Evolutionary conservation across 2,329 filamentous ascomycete genomes (phyloP).

Genomic region (Balansia obtecta): DNA sequence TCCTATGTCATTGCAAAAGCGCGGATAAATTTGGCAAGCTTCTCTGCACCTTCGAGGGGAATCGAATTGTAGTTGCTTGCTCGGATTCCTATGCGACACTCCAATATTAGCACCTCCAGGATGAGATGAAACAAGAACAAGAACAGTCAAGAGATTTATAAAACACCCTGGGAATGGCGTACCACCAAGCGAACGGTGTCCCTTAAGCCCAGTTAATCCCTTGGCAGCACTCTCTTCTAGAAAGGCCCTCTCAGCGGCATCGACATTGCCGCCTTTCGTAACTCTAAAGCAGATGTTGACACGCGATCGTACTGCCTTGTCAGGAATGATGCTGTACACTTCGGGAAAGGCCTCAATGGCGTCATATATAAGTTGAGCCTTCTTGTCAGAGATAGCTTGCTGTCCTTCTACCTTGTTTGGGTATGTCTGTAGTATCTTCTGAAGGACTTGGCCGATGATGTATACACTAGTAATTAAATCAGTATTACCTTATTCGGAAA

Average conservation of each 20-base stretch:
- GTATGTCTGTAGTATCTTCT: not conserved
- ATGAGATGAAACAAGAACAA: no score
- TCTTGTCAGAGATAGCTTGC: not conserved
- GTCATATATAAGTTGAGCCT: not conserved
- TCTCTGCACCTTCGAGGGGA: slow-evolving; percentile 3
- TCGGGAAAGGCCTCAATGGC: not conserved
- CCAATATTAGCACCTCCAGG: no score
- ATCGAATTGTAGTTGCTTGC: slow-evolving; percentile 7
- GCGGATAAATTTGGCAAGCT: slow-evolving; percentile 5
- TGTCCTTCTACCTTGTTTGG: not conserved
- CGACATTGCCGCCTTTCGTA: slow-evolving; percentile 43
- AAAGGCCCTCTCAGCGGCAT: slow-evolving; percentile 68
- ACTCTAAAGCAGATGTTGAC: slow-evolving; percentile 98
- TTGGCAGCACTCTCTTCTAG: slow-evolving; percentile 55
- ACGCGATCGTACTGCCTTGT: slow-evolving; percentile 61
- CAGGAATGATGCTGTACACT: slow-evolving; percentile 60
- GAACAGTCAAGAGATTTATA: no score
- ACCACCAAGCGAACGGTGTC: slow-evolving; percentile 79
- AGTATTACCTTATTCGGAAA: no score
- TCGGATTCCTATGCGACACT: not conserved
- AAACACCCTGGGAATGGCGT: no score
- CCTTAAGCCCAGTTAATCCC: slow-evolving; percentile 71
- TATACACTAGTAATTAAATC: no score
- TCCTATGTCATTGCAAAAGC: not conserved
- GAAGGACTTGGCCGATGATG: not conserved